phyloP scores from a whole-genome alignment of 2,329 filamentous ascomycete genomes.

The Cladosporium sp. region DNA sequence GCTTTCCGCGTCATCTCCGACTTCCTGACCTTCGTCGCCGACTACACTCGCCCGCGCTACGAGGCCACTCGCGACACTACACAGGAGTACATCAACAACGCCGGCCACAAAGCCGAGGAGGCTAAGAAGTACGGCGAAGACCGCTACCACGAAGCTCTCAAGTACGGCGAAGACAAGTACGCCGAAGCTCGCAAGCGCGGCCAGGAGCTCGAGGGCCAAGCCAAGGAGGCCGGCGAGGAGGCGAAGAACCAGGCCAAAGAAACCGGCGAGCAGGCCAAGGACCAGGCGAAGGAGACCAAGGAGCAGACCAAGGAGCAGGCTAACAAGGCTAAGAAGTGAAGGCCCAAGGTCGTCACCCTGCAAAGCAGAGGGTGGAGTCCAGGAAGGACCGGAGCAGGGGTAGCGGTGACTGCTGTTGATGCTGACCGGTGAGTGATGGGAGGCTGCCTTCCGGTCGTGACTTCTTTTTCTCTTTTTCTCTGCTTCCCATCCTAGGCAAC shows the following conservation, averaged over 20 bases:
- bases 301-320: conserved; percentile 17
- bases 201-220: conserved; percentile 23
- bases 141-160: conserved; percentile 30
- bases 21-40: conserved; percentile 34
- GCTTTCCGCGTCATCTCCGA: conserved; percentile 37
- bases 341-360: background rate
- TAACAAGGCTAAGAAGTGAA: conserved; percentile 19
- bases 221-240: conserved; percentile 25
- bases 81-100: conserved; percentile 37
- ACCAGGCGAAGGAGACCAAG: conserved; percentile 15
- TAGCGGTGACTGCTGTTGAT: conserved; percentile 5
- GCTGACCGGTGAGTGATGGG: conserved; percentile 5
- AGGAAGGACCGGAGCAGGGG: background rate
- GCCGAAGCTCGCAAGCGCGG: conserved; percentile 30
- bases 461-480: background rate
- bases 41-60: conserved; percentile 37
- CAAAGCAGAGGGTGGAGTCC: conserved; percentile 1
- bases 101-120: conserved; percentile 32
- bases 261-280: conserved; percentile 17
- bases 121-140: conserved; percentile 30
- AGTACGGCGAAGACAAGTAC: conserved; percentile 32
- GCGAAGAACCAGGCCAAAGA: conserved; percentile 21
- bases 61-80: conserved; percentile 23
- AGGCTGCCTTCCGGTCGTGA: background rate
- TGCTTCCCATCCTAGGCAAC: background rate